A percentile compares a stretch with the other conserved stretches of the same genome.
Evolutionary conservation across 495 filamentous ascomycete genomes (phyloP).

Genomic region (Daldinia bambusicola): DNA sequence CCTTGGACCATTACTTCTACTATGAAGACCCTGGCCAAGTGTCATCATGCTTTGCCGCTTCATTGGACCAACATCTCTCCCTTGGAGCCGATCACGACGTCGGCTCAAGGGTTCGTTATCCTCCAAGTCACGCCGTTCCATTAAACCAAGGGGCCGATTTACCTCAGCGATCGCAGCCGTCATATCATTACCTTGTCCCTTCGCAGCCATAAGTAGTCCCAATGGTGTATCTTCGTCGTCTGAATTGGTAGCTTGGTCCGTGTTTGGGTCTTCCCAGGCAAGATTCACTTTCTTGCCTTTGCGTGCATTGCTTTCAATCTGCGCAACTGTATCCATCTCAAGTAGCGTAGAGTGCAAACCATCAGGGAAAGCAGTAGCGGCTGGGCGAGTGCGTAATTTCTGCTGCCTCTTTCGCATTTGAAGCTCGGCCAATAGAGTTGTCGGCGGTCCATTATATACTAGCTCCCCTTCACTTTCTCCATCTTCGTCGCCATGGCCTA

Average conservation of each 20-base stretch:
- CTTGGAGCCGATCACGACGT: constrained; percentile 80
- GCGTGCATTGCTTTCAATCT: constrained; percentile 81
- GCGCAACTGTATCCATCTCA: constrained; percentile 88
- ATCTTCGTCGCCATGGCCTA: constrained; percentile 56
- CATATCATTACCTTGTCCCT: constrained; percentile 62
- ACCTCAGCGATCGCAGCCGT: constrained; percentile 62
- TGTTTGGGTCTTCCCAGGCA: constrained; percentile 83
- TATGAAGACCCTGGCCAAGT: constrained; percentile 43
- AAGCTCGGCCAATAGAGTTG: constrained; percentile 90
- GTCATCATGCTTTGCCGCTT: constrained; percentile 58
- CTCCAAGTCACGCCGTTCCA: constrained; percentile 86
- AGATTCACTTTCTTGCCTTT: constrained; percentile 79
- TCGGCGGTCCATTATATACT: constrained; percentile 75
- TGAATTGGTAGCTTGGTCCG: constrained; percentile 51
- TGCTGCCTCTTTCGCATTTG: constrained; percentile 88
- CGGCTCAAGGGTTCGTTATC: constrained; percentile 89
- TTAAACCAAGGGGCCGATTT: constrained; percentile 79
- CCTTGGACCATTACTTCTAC: constrained; percentile 33
- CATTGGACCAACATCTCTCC: constrained; percentile 53
- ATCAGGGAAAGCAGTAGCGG: constrained; percentile 71
- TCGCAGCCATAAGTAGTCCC: constrained; percentile 77
- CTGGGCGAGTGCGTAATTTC: constrained; percentile 76
- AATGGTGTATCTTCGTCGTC: constrained; percentile 85
- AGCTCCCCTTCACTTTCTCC: constrained; percentile 50
- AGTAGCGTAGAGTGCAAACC: constrained; percentile 91